Conservation (phyloP, 192 early-diverging fungal genomes). For the Linnemannia exigua region DNA sequence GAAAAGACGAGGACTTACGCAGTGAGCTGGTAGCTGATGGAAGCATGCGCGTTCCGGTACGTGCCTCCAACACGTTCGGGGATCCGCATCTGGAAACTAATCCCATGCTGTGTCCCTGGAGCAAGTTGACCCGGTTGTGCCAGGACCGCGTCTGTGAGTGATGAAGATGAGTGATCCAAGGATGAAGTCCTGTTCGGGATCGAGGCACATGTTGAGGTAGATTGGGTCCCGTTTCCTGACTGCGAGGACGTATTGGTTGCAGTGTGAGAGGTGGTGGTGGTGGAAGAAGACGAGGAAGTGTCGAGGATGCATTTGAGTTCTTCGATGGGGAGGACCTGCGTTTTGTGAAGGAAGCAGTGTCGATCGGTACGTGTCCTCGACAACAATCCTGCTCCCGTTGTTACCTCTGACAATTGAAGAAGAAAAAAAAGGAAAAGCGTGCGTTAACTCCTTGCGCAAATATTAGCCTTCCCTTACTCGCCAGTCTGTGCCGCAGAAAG, state of each 20-base stretch:
- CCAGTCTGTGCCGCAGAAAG: background rate
- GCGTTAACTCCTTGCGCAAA: too few species aligned
- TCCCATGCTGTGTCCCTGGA: conserved; percentile 37
- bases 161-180: background rate
- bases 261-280: background rate
- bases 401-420: conserved; percentile 19
- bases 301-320: conserved; percentile 35
- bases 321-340: conserved; percentile 20
- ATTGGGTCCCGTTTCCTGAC: background rate
- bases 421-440: background rate
- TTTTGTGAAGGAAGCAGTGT: conserved; percentile 48
- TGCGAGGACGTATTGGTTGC: background rate
- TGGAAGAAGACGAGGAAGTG: background rate
- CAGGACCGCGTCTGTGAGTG: background rate
- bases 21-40: conserved; percentile 42
- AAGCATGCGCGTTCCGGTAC: conserved; percentile 44
- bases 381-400: conserved; percentile 27
- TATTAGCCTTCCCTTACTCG: too few species aligned
- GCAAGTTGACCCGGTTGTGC: conserved; percentile 22
- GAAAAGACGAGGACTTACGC: conserved; percentile 29
- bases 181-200: background rate
- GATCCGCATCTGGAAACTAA: conserved; percentile 44
- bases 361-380: conserved; percentile 36
- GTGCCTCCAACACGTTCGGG: conserved; percentile 45
- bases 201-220: background rate